Conservation (phyloP, 768 basidiomycete genomes). For the Suillus sp. region DNA sequence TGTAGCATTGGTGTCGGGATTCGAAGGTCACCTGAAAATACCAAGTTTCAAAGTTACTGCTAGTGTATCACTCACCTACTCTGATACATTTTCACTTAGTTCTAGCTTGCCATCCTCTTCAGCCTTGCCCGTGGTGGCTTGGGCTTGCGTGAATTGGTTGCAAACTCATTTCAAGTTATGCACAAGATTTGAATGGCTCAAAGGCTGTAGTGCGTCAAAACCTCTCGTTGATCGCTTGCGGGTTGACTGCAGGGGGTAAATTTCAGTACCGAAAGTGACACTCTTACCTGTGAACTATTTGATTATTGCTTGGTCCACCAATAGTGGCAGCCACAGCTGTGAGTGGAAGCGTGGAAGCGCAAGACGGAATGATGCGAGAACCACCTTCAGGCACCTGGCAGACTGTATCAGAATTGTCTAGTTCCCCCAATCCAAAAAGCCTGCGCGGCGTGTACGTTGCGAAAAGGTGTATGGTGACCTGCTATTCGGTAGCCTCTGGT, state of each 20-base stretch:
- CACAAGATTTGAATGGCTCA: not conserved
- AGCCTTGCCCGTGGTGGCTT: not conserved
- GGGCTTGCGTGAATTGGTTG: not conserved
- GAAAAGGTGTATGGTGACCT: not conserved
- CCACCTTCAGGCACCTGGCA: conserved; percentile 43
- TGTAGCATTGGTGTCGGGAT: not conserved
- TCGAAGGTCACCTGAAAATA: not conserved
- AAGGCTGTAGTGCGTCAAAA: not conserved
- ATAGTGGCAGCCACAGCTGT: conserved; percentile 57
- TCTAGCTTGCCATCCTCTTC: not conserved
- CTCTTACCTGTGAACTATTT: conserved; percentile 60
- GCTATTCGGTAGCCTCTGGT: not conserved
- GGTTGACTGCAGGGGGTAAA: conserved; percentile 52
- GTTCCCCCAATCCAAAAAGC: conserved; percentile 72
- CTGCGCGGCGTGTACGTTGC: conserved; percentile 50
- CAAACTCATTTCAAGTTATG: not conserved
- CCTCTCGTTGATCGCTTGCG: conserved; percentile 71
- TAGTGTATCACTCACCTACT: not conserved
- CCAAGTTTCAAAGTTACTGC: not conserved
- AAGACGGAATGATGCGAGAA: conserved; percentile 58
- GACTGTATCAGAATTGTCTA: conserved; percentile 43
- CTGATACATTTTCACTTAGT: not conserved
- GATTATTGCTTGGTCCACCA: conserved; percentile 45
- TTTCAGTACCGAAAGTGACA: not conserved
- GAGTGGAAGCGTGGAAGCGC: conserved; percentile 67